phyloP scores from a whole-genome alignment of 345 rosid species.

The Litchi chinensis region DNA sequence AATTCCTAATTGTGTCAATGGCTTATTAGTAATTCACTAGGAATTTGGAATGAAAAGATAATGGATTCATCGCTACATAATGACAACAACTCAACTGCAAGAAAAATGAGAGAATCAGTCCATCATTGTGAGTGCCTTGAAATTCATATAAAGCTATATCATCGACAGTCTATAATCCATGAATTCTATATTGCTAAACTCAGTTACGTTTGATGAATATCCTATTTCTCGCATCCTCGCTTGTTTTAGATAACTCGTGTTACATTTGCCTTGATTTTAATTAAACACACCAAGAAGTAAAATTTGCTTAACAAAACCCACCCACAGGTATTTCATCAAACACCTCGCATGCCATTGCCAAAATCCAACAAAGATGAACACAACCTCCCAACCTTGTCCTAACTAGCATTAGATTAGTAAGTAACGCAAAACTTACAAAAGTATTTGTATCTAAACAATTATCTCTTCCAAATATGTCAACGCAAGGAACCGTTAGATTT shows the following conservation, averaged over 20 bases:
- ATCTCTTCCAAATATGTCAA: neutral
- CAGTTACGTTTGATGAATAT: neutral
- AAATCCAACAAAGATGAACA: neutral
- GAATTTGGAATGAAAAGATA: constrained; percentile 25
- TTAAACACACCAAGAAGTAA: neutral
- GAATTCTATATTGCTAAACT: neutral
- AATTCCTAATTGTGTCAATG: too few relatives aligned
- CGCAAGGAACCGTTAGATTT: neutral
- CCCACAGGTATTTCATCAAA: constrained; percentile 1
- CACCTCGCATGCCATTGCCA: neutral
- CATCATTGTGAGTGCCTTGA: neutral
- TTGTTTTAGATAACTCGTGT: neutral
- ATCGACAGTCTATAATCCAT: neutral
- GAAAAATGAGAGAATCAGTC: neutral
- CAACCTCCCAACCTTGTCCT: neutral
- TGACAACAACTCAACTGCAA: neutral
- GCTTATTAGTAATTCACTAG: too few relatives aligned
- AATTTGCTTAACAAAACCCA: neutral
- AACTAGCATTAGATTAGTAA: neutral
- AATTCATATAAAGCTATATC: neutral
- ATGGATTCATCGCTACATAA: constrained; percentile 30
- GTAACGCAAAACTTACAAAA: neutral
- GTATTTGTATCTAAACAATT: neutral
- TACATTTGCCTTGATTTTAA: neutral
- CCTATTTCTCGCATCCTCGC: neutral